phyloP scores from a whole-genome alignment of 1,284 basidiomycete genomes.

The Singerocomus inundabilis region DNA sequence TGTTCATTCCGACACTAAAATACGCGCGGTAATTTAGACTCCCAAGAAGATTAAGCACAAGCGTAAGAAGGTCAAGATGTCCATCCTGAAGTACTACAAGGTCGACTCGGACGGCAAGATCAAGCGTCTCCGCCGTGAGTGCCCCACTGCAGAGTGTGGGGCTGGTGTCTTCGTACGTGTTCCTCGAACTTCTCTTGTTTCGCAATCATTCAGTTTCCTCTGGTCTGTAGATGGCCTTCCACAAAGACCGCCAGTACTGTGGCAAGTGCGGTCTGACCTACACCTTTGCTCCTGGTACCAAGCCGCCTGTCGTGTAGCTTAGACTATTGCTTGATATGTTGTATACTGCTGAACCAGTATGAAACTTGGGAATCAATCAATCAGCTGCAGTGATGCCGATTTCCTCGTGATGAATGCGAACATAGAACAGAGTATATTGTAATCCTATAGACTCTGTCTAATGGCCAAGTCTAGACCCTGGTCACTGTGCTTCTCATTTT shows the following conservation, averaged over 20 bases:
- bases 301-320: constrained; percentile 63
- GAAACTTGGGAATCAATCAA: neutral
- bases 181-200: neutral
- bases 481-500: constrained; percentile 19
- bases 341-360: constrained; percentile 1
- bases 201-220: neutral
- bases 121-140: constrained; percentile 97
- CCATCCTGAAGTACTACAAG: constrained; percentile 99
- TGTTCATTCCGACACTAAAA: constrained; percentile 8
- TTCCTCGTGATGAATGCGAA: too few species aligned
- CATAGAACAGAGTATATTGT: neutral
- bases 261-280: constrained; percentile 93
- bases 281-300: constrained; percentile 80
- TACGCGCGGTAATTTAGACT: constrained; percentile 52
- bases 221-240: constrained; percentile 79
- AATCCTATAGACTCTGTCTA: constrained; percentile 3
- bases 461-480: constrained; percentile 1
- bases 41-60: constrained; percentile 99
- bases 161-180: constrained; percentile 88
- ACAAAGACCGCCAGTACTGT: constrained; percentile 94
- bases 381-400: neutral
- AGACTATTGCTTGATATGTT: constrained; percentile 7
- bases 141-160: constrained; percentile 88
- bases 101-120: constrained; percentile 99
- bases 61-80: constrained; percentile 99